Conservation (phyloP, 2,329 filamentous ascomycete species). For the Exophiala sideris region DNA sequence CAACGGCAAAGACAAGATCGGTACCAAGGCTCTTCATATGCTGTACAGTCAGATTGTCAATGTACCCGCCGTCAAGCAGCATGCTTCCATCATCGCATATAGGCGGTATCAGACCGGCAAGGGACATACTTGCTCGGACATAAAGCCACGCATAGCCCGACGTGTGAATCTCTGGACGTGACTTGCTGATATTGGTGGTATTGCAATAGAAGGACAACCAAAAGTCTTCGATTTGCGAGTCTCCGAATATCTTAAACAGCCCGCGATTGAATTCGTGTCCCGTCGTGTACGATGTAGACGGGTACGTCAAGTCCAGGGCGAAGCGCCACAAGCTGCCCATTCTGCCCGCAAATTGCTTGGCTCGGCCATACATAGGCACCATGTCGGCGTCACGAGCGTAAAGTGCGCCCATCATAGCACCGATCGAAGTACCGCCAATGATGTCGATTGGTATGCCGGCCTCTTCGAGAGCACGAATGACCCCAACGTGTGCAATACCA, state of each 20-base stretch:
- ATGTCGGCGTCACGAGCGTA: constrained; percentile 96
- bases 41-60: constrained; percentile 93
- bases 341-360: constrained; percentile 96
- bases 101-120: constrained; percentile 87
- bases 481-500: constrained; percentile 87
- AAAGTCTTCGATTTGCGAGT: constrained; percentile 97
- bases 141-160: constrained; percentile 98
- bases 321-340: constrained; percentile 99
- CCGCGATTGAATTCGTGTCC: constrained; percentile 98
- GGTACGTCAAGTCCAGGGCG: constrained; percentile 91
- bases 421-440: constrained; percentile 92
- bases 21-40: constrained; percentile 96
- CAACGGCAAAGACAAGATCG: constrained; percentile 91
- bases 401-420: constrained; percentile 88
- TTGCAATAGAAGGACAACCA: constrained; percentile 99
- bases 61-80: constrained; percentile 92
- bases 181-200: constrained; percentile 97
- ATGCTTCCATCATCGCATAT: constrained; percentile 96
- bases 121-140: constrained; percentile 91
- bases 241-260: constrained; percentile 97
- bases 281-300: constrained; percentile 93
- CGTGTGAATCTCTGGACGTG: constrained; percentile 85
- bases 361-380: constrained; percentile 92
- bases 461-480: constrained; percentile 93
- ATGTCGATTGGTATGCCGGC: constrained; percentile 95